Base-by-base conservation (phyloP, 2,329 filamentous ascomycete genomes). In the Verticillium albo-atrum region DNA sequence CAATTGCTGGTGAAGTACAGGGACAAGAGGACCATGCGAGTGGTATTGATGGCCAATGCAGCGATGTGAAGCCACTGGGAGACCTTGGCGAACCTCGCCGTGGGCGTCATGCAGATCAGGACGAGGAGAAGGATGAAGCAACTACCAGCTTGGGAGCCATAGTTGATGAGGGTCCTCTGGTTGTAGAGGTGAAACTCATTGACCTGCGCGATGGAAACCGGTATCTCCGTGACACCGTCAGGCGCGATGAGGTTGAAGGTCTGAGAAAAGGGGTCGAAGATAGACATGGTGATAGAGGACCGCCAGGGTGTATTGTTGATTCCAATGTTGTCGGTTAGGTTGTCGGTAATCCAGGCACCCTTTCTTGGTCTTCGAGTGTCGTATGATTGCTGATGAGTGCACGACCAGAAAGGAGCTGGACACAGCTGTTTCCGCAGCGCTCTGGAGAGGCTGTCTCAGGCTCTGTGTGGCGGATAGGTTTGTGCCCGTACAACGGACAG, bases 81-180 rank as follows among this genome's bases (percentile, higher is more conserved):
- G 0, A 79, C 69, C 2, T 88, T 87, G 57, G 76, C 75, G 61
- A 90, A 83, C 70, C 91, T 92, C 64, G 84, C 78, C 0, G 77
- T 71, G 23, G 84, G 84, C 0, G 90, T 92, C 71, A 93, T 80
- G 60, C 88, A 68, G 12, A 92, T 74, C 3, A 93, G 76, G 30
- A 89, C 78, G 51, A 89, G 65, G 20, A 93, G 76, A 67, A 92
- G 83, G 61, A 89, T 74, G 60, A 88, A 64, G 54, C 83, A 85
- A 26, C 89, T 85, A 30, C 91, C 91, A 56, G 92, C 79, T 70
- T 94, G 90, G 20, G 82, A 75, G 57, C 84, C 87, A 70, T 88
- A 91, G 73, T 87, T 88, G 77, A 90, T 85, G 69, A 69, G 70
- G 27, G 75, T 70, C 66, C 70, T 74, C 63, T 72, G 61, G 47